phyloP scores from a whole-genome alignment of 768 basidiomycete species.

The Amylocystis lapponica region DNA sequence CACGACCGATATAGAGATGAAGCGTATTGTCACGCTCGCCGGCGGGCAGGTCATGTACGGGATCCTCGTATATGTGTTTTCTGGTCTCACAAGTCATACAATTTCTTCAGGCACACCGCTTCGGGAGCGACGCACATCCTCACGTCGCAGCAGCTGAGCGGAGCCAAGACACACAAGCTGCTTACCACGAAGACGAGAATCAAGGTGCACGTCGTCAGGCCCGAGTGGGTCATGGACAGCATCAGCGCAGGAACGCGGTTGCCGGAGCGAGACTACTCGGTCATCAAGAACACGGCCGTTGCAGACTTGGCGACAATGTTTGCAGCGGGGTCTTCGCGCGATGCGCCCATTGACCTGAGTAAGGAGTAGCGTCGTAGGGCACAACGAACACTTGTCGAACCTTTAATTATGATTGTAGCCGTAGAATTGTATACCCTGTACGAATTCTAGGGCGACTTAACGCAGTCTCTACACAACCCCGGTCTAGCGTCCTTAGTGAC shows the following conservation, averaged over 20 bases:
- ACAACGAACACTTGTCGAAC: too few relatives aligned
- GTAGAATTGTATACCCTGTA: too few relatives aligned
- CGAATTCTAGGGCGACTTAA: too few relatives aligned
- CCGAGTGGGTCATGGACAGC: constrained; percentile 73
- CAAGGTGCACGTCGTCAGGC: constrained; percentile 59
- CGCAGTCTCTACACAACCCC: too few relatives aligned
- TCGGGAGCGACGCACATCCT: constrained; percentile 75
- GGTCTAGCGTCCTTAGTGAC: too few relatives aligned
- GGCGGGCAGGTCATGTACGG: constrained; percentile 62
- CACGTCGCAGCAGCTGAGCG: constrained; percentile 66
- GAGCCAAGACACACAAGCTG: constrained; percentile 62
- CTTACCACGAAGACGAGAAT: constrained; percentile 45
- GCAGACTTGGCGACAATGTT: constrained; percentile 36
- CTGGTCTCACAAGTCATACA: background rate
- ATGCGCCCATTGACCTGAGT: too few relatives aligned
- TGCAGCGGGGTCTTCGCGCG: too few relatives aligned
- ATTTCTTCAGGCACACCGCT: constrained; percentile 38
- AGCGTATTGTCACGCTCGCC: constrained; percentile 53
- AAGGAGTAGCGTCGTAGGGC: too few relatives aligned
- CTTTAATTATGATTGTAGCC: too few relatives aligned
- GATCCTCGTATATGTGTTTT: constrained; percentile 12
- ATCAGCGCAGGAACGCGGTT: constrained; percentile 52
- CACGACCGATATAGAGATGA: constrained; percentile 81
- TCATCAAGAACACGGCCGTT: constrained; percentile 35
- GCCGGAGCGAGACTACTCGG: constrained; percentile 54